phyloP scores from a whole-genome alignment of 106 monocot genomes.

The Phalaenopsis aphrodite region DNA sequence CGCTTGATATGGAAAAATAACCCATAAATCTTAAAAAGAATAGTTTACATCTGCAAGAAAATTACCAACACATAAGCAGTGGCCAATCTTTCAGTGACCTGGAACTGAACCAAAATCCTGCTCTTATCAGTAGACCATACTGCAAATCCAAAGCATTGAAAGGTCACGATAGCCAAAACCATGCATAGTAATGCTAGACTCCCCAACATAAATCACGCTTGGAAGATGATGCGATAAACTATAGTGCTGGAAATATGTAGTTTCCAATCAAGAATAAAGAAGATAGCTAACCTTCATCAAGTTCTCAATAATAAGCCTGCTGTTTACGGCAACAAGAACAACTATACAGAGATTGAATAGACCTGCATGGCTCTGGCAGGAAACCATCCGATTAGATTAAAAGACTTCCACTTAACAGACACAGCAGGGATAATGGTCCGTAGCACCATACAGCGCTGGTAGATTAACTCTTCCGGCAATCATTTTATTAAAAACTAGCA shows the following conservation, averaged over 20 bases:
- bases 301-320: constrained; percentile 79
- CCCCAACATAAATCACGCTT: not conserved
- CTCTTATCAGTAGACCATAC: constrained; percentile 67
- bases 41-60: not conserved
- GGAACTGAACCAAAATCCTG: constrained; percentile 75
- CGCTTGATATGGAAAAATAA: not conserved
- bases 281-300: constrained; percentile 62
- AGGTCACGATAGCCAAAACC: constrained; percentile 1
- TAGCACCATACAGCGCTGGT: not conserved
- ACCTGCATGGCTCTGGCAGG: constrained; percentile 69
- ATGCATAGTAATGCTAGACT: not conserved
- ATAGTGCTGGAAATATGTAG: not conserved
- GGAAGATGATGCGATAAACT: not conserved
- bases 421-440: not conserved
- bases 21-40: not conserved
- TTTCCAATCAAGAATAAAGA: not conserved
- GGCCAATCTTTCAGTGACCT: constrained; percentile 71
- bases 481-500: not conserved
- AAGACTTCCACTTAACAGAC: not conserved
- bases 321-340: constrained; percentile 67
- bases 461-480: not conserved
- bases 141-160: constrained; percentile 25
- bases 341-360: constrained; percentile 78
- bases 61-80: constrained; percentile 71
- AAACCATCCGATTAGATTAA: not conserved